A percentile compares a stretch with the other conserved stretches of the same genome.
phyloP scores from a whole-genome alignment of 140 eudicot species.

The Senecio squalidus region DNA sequence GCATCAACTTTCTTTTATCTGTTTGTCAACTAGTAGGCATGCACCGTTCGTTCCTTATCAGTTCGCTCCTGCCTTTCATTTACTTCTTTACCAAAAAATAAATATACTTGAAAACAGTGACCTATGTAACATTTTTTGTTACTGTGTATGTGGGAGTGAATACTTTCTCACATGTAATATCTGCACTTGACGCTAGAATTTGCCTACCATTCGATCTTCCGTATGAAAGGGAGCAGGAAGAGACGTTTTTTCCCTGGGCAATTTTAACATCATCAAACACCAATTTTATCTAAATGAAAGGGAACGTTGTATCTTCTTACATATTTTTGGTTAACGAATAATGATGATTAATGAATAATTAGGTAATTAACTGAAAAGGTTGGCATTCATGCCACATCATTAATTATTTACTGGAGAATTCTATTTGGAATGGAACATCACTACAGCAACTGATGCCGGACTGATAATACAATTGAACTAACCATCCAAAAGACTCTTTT shows the following conservation, averaged over 20 bases:
- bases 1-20: neutral
- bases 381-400: slow-evolving; percentile 2
- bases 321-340: too few species aligned
- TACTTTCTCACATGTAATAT: neutral
- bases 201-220: too few species aligned
- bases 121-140: too few species aligned
- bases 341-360: neutral
- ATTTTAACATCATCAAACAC: too few species aligned
- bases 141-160: too few species aligned
- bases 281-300: too few species aligned
- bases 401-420: neutral
- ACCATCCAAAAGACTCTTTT: neutral
- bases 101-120: too few species aligned
- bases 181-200: too few species aligned
- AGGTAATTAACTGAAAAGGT: slow-evolving; percentile 10
- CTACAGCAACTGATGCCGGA: slow-evolving; percentile 17
- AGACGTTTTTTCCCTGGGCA: too few species aligned
- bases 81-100: neutral
- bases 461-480: neutral
- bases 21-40: neutral
- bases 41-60: neutral
- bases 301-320: too few species aligned
- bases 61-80: neutral
- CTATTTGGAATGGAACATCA: neutral
- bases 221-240: too few species aligned